phyloP scores from a whole-genome alignment of 2,329 filamentous ascomycete genomes.

The Aaosphaeria arxii region DNA sequence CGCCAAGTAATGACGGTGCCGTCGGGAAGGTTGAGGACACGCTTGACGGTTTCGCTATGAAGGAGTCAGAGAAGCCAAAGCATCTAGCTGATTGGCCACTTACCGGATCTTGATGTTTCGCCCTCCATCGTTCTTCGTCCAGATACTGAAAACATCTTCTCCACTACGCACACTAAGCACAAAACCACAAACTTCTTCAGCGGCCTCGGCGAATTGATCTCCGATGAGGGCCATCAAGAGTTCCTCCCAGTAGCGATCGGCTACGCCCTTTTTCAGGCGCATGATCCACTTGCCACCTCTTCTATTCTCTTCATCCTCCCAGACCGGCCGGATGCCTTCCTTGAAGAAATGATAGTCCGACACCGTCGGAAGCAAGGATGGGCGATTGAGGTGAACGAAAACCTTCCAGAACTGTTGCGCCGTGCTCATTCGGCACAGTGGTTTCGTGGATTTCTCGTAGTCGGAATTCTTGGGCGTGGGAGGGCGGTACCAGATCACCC shows the following conservation, averaged over 20 bases:
- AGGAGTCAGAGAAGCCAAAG: conserved; percentile 1
- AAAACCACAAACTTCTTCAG: conserved; percentile 91
- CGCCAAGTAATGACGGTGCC: conserved; percentile 95
- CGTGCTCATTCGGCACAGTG: conserved; percentile 76
- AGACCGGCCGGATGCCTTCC: conserved; percentile 92
- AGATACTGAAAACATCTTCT: conserved; percentile 96
- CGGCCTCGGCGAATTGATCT: conserved; percentile 88
- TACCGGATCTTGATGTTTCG: conserved; percentile 96
- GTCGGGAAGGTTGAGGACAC: conserved; percentile 76
- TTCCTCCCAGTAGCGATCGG: conserved; percentile 96
- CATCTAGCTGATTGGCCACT: conserved; percentile 24
- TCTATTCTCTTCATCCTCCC: conserved; percentile 98
- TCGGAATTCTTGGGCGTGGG: conserved; percentile 97
- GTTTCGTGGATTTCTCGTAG: conserved; percentile 94
- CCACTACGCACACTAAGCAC: conserved; percentile 93
- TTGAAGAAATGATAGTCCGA: conserved; percentile 99
- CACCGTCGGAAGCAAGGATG: conserved; percentile 82
- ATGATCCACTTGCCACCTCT: conserved; percentile 97
- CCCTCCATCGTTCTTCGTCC: conserved; percentile 90
- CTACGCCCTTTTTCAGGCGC: conserved; percentile 93
- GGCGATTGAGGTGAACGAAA: conserved; percentile 84
- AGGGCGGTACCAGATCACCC: conserved; percentile 97
- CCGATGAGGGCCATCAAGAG: conserved; percentile 85
- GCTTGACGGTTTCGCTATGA: conserved; percentile 81
- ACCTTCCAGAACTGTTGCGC: conserved; percentile 90